phyloP scores from a whole-genome alignment of 2,329 filamentous ascomycete species.

The Dendryphion nanum region DNA sequence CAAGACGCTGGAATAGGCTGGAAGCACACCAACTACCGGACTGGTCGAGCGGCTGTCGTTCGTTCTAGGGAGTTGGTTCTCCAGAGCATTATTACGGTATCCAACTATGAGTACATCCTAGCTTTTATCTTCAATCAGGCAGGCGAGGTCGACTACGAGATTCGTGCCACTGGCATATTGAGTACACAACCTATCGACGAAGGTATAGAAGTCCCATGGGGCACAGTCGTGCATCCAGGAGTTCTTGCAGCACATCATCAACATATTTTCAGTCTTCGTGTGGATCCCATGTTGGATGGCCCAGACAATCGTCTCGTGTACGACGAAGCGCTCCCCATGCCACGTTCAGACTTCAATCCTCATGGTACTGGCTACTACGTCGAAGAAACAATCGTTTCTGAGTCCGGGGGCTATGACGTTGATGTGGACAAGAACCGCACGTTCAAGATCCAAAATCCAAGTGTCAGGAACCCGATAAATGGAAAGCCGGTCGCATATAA shows the following conservation, averaged over 20 bases:
- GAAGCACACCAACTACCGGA: slow-evolving; percentile 72
- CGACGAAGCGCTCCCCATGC: slow-evolving; percentile 58
- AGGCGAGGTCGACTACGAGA: slow-evolving; percentile 65
- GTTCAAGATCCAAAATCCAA: slow-evolving; percentile 51
- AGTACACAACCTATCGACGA: slow-evolving; percentile 67
- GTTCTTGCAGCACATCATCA: slow-evolving; percentile 71
- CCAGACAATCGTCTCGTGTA: slow-evolving; percentile 49
- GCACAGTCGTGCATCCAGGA: slow-evolving; percentile 67
- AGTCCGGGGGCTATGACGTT: slow-evolving; percentile 52
- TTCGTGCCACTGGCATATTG: slow-evolving; percentile 67
- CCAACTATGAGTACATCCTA: slow-evolving; percentile 73
- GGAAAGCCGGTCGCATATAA: slow-evolving; percentile 51
- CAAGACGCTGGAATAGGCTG: slow-evolving; percentile 68
- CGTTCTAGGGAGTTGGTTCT: slow-evolving; percentile 65
- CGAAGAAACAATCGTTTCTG: slow-evolving; percentile 47
- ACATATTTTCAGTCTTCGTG: slow-evolving; percentile 65
- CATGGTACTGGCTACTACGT: slow-evolving; percentile 53
- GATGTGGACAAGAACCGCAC: slow-evolving; percentile 45
- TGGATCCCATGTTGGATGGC: slow-evolving; percentile 50
- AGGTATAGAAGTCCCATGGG: slow-evolving; percentile 62
- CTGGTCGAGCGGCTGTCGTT: slow-evolving; percentile 61
- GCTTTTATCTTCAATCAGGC: slow-evolving; percentile 72
- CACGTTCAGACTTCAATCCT: slow-evolving; percentile 55
- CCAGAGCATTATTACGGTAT: slow-evolving; percentile 68
- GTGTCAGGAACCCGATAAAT: slow-evolving; percentile 47